Percentiles rank a stretch among this genome's conserved stretches.
phyloP scores from a whole-genome alignment of 1,284 basidiomycete species.

The Ustilago bromivora region DNA sequence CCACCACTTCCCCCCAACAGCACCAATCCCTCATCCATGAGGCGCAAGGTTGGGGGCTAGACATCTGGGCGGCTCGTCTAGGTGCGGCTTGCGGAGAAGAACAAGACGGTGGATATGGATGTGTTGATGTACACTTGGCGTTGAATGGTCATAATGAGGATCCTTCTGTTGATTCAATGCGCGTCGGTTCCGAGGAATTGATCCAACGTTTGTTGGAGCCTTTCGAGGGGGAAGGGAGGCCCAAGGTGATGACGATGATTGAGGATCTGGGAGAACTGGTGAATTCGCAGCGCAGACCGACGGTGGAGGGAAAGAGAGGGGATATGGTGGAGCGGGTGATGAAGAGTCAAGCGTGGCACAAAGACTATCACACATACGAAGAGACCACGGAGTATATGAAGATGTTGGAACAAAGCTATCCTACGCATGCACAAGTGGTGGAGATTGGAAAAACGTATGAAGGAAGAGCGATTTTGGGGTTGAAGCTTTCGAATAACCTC shows the following conservation, averaged over 20 bases:
- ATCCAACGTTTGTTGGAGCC: slow-evolving; percentile 9
- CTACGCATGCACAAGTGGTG: slow-evolving; percentile 20
- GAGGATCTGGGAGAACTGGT: slow-evolving; percentile 26
- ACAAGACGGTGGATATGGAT: slow-evolving; percentile 16
- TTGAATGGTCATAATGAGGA: slow-evolving; percentile 11
- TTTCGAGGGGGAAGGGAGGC: not conserved
- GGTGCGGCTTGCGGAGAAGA: slow-evolving; percentile 20
- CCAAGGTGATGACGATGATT: slow-evolving; percentile 10
- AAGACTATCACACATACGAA: slow-evolving; percentile 34
- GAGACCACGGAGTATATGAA: slow-evolving; percentile 34
- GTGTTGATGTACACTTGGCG: slow-evolving; percentile 33
- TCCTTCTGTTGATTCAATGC: not conserved
- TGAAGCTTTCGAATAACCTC: slow-evolving; percentile 25
- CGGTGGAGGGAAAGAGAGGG: not conserved
- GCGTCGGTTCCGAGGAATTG: not conserved
- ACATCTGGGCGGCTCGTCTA: slow-evolving; percentile 35
- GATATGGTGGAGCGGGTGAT: not conserved
- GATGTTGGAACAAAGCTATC: slow-evolving; percentile 25
- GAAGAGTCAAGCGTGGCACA: slow-evolving; percentile 23
- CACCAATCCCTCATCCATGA: slow-evolving; percentile 15
- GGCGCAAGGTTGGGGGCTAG: slow-evolving; percentile 18
- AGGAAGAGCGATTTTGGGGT: slow-evolving; percentile 31
- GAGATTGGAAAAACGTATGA: slow-evolving; percentile 45
- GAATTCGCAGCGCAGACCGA: not conserved
- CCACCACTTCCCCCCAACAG: slow-evolving; percentile 11